Base-by-base conservation (phyloP, 768 basidiomycete genomes). In the Clitopilus passeckerianus region DNA sequence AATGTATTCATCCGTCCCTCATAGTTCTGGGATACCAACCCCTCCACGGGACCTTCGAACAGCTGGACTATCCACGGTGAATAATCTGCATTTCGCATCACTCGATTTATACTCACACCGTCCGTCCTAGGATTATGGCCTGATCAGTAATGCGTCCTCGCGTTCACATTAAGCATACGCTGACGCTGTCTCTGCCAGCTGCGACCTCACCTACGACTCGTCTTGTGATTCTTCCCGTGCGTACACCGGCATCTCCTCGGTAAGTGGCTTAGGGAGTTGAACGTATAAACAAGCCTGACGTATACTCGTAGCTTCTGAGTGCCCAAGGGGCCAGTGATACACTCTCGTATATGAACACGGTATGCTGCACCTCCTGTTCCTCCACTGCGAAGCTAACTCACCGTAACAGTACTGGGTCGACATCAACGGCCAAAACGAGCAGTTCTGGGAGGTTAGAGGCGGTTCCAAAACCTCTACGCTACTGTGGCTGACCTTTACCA, bases 41-140 rank as follows among this genome's bases (percentile, higher is more conserved):
- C 86, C 0, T 69, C 80, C 2, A 84, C 82, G 18, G 88, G 89
- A 10, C 89, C 89, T 5, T 69, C 67, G 9, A 64, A 87, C 64
- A 86, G 84, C 65, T 91, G 89, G 88, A 91, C 87, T 1, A 85
- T 90, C 59, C 89, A 89, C 57, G 87, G 89, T 85, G 59, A 53
- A 23, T 54, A 24, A 4, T 15, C 30, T 12, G 24, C n/a, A 54
- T 24, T 14, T 43, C 16, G 15, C 14, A n/a, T 34, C 22, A 22
- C 22, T 33, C n/a, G 16, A 65, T 55, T 18, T 10, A 22, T 53
- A 1, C 54, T 55, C 27, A 55, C 56, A 63, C 37, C 64, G 61
- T 37, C 12, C 20, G 30, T 61, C 22, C 18, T 59, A 84, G 86
- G 87, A 60, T 74, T 87, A 43, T 89, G 87, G 87, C 84, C 85